These are phyloP conservation scores for Suillus decipiens DNA, from an alignment of 768 basidiomycete species.

Conservation along the genomic window DNA sequence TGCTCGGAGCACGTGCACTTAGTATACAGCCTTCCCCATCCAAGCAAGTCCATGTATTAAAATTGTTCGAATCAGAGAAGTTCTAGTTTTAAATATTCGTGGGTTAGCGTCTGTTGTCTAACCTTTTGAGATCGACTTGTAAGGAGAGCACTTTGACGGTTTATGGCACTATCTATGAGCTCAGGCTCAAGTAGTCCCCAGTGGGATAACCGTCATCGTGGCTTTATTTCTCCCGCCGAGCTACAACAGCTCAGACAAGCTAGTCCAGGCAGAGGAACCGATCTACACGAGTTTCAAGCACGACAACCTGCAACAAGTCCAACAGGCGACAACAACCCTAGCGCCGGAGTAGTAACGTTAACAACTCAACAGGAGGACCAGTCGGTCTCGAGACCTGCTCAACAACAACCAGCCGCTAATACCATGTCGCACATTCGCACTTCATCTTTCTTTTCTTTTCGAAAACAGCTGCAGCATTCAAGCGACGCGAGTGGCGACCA, in stretches of 20 bases:
- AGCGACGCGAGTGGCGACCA: slow-evolving; percentile 25
- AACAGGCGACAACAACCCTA: slow-evolving; percentile 9
- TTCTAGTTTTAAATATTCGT: slow-evolving; percentile 3
- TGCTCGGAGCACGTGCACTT: slow-evolving; percentile 1
- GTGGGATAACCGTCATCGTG: slow-evolving; percentile 37
- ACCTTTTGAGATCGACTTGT: slow-evolving; percentile 3
- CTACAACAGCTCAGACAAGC: slow-evolving; percentile 37
- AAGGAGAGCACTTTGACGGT: neutral
- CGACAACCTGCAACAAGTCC: slow-evolving; percentile 21
- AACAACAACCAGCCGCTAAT: slow-evolving; percentile 18
- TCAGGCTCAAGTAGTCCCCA: slow-evolving; percentile 33
- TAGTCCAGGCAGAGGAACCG: slow-evolving; percentile 29
- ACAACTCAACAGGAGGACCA: slow-evolving; percentile 40
- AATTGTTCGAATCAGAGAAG: slow-evolving; percentile 3
- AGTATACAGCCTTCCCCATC: neutral
- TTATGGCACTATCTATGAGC: slow-evolving; percentile 1
- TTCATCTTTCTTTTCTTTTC: slow-evolving; percentile 69
- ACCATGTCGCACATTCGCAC: slow-evolving; percentile 49
- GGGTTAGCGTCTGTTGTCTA: neutral
- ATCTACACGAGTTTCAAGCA: slow-evolving; percentile 37
- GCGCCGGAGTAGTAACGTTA: slow-evolving; percentile 10
- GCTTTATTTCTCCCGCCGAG: slow-evolving; percentile 35
- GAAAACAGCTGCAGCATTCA: slow-evolving; percentile 37
- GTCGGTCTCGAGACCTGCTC: slow-evolving; percentile 13
- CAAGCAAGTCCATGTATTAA: neutral